These are phyloP conservation scores for Arxiozyma telluris DNA, from an alignment of 1,139 yeast genomes.

Conservation along the genomic window DNA sequence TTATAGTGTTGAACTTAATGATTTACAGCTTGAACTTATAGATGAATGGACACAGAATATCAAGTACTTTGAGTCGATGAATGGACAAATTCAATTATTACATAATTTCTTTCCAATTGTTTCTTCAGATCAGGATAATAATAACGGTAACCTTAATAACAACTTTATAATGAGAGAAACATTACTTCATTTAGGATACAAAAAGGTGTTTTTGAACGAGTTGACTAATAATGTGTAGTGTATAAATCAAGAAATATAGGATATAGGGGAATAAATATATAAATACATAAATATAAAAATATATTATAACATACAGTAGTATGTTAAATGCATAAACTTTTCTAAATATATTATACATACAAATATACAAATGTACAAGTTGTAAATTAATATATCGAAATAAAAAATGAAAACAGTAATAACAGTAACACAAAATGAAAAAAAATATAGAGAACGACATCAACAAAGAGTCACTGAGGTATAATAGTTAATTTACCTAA, in stretches of 20 bases:
- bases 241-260: neutral
- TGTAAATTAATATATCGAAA: neutral
- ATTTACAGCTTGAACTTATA: neutral
- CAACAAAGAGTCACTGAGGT: neutral
- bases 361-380: neutral
- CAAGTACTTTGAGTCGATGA: constrained; percentile 9
- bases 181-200: constrained; percentile 12
- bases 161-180: neutral
- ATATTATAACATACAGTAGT: neutral
- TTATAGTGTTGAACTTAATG: neutral
- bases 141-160: constrained; percentile 6
- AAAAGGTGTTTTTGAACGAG: constrained; percentile 9
- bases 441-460: too few species aligned
- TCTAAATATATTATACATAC: neutral
- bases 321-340: neutral
- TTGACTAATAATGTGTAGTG: neutral
- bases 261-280: too few species aligned
- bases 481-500: too few species aligned
- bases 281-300: too few species aligned
- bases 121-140: constrained; percentile 5
- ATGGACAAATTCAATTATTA: constrained; percentile 8
- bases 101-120: constrained; percentile 12
- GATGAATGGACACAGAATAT: constrained; percentile 15
- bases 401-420: neutral
- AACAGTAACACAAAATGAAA: too few species aligned